Percentiles rank a stretch among this genome's conserved stretches.
Conservation (phyloP, 345 rosid species). For the Populus davidiana region DNA sequence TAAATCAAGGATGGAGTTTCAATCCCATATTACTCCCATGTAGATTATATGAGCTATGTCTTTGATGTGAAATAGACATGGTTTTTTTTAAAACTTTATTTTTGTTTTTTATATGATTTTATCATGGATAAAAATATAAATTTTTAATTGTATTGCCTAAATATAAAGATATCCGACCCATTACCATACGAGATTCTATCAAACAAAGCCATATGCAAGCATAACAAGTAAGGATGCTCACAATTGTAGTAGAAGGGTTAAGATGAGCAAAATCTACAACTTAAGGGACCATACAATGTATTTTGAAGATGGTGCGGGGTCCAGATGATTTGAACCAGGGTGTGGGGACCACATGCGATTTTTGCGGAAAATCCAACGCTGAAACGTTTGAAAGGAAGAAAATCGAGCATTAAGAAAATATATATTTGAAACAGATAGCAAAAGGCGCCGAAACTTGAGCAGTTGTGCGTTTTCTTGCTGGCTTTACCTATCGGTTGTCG, state of each 20-base stretch:
- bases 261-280: fast-evolving
- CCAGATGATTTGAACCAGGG: neutral
- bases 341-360: neutral
- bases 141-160: too few relatives aligned
- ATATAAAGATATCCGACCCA: too few relatives aligned
- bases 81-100: too few relatives aligned
- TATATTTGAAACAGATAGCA: neutral
- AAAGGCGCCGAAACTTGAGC: conserved; percentile 16
- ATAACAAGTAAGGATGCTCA: neutral
- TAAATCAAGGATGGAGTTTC: too few relatives aligned
- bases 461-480: neutral
- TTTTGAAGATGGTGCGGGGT: neutral
- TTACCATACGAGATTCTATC: too few relatives aligned
- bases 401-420: neutral
- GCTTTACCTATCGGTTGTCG: neutral
- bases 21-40: too few relatives aligned
- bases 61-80: too few relatives aligned
- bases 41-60: too few relatives aligned
- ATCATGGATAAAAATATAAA: too few relatives aligned
- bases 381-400: neutral
- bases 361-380: neutral
- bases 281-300: neutral
- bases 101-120: too few relatives aligned
- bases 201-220: too few relatives aligned
- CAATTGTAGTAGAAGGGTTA: neutral